phyloP scores from a whole-genome alignment of 345 rosid species.

The Populus pruinosa region DNA sequence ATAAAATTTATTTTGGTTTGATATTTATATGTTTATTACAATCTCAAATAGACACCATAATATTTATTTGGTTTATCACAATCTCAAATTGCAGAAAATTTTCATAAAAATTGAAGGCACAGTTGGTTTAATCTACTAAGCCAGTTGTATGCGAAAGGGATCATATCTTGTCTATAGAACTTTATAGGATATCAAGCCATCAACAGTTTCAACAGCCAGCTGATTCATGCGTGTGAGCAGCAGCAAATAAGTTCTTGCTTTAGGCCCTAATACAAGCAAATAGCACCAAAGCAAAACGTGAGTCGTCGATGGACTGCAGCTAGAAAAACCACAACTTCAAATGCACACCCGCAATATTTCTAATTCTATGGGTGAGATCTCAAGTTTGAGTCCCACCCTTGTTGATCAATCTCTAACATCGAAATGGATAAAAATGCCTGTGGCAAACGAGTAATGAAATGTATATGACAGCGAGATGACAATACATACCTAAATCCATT shows the following conservation, averaged over 20 bases:
- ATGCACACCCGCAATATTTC: neutral
- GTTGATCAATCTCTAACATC: too few species aligned
- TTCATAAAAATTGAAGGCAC: neutral
- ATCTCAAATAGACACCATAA: too few species aligned
- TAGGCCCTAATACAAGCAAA: constrained; percentile 44
- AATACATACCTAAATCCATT: constrained; percentile 53
- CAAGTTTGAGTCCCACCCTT: too few species aligned
- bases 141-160: too few species aligned
- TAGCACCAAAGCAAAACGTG: neutral
- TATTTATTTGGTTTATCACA: too few species aligned
- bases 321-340: neutral
- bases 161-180: constrained; percentile 12
- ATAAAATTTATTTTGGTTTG: too few species aligned
- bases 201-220: constrained; percentile 56
- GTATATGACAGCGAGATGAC: neutral
- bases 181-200: constrained; percentile 54
- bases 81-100: neutral
- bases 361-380: too few species aligned
- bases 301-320: too few species aligned
- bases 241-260: constrained; percentile 57
- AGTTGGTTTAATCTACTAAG: too few species aligned
- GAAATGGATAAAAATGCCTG: neutral
- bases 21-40: too few species aligned
- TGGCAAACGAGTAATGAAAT: neutral
- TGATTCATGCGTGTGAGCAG: constrained; percentile 61